Base-by-base conservation (phyloP, 1,139 yeast genomes). In the Sugiyamaella novakii region DNA sequence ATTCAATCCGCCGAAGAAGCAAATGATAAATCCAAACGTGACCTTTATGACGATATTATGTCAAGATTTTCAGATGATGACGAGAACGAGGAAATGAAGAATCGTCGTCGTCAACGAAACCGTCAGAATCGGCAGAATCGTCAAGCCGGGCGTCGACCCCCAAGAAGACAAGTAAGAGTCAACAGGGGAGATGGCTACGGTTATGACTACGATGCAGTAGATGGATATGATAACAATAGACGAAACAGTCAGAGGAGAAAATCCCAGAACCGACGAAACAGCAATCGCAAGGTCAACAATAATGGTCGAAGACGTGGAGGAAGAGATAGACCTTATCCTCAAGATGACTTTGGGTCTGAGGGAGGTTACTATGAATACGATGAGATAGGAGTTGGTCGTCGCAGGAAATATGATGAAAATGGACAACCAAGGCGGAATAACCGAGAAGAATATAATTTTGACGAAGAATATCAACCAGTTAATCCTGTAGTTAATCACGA, bases 61-160 rank as follows among this genome's bases (percentile, higher is more conserved):
- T 41, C 43, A 8, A 33, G 49, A 28, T 29, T 46, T 11, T 18
- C 39, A 6, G 43, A 46, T 27, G 43, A 46, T 31, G 40, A 39
- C 18, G 44, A 39, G 19, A 39, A 35, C 12, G 28, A 24, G 17
- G 38, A 33, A 15, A 22, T 15, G 33, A 31, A 15, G 14, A 17
- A 18, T n/a, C 46, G 39, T 14, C 43, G 35, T 10, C 25, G 28
- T 12, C 43, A 39, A 27, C 38, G 22, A 19, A 34, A 34, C 17
- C 38, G 38, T 11, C 43, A 38, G n/a, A 38, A 22, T 15, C 43
- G 29, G 18, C 43, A 39, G 18, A 39, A 39, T 39, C 43, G 43
- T 11, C 43, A 38, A 18, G 25, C 19, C 15, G 31, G 22, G 8
- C 25, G 35, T 2, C 25, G 33, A 14, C 30, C 14, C 5, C 42